Evolutionary conservation across 176 grass and related monocot genomes (phyloP), one percentile per base, ranked within the genome.

Genomic region (Musa acuminata): DNA sequence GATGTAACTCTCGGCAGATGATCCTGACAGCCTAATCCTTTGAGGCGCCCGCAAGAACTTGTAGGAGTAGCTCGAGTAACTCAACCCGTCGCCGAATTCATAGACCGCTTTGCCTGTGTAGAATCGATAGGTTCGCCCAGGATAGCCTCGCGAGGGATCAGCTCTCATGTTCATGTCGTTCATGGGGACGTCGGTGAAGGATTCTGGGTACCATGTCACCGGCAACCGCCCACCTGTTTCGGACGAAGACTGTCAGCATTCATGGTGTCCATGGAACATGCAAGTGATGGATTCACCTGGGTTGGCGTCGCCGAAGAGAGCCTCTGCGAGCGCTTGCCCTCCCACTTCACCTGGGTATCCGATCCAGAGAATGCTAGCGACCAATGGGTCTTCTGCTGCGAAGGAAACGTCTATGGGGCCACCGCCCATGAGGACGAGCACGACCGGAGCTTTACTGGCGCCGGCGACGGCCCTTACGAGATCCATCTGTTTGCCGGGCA

Each of bases 261-360:
- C 29, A 60, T 64, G 63, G 21, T 49, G 4, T 62, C 63, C 66
- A 72, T 62, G 53, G 64, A 72, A 51, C 67, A 62, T 19, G 57
- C 57, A 21, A 62, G 48, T 72, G 22, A 80, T 79, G 64, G 22
- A 75, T 85, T 86, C 2, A 93, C 94, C 88, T 82, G 90, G 95
- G 68, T 98, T 98, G 85, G 87, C 82, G 57, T 89, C 73, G 21
- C 90, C 90, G 64, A 98, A 98, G 53, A 98, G 82, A 67, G 87
- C 83, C 78, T 98, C 84, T 58, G 90, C 90, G 69, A 98, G 78
- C 84, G 87, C 95, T 65, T 89, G 84, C 49, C 95, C 95, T 26
- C 84, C 95, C 27, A 85, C 78, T 84, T 98, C 90, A 11, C 95
- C 95, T 53, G 95, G 90, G 83, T 98, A 98, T 64, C 90, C 88